Base-by-base conservation (phyloP, 139 green algal species). In the Micractinium sp. region DNA sequence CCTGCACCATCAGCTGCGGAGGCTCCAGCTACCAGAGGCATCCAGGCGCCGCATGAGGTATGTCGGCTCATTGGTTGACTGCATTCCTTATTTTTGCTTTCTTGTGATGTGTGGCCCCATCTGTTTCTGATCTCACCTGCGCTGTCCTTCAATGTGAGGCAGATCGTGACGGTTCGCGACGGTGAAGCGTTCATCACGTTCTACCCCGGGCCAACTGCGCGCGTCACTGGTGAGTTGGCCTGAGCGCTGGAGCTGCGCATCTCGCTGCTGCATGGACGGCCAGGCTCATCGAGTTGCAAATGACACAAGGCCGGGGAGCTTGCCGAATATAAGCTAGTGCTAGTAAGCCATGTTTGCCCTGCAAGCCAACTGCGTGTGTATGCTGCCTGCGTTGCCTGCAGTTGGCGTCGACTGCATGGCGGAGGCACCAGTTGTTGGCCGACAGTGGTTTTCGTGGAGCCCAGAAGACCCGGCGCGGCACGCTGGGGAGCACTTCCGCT, bases 401-500 rank as follows among this genome's bases (percentile, higher is more conserved):
- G 83, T 91, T 15, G 96, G 96, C 14, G 89, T 98, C 19, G 94
- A 98, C 88, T 91, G 93, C 38, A n/a, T n/a, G 2, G 41, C 71
- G 5, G 90, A 93, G 53, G 94, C 90, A 61, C 66, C 93, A 13
- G 88, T 98, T 31, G 95, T 99, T 38, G 97, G 97, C n/a, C 94
- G 91, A 73, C 97, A 99, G 91, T 99, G 97, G 96, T 90, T 93
- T 22, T 96, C 91, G 9, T 99, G 96, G 96, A 90, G 75, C 25
- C 88, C 94, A 15, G 66, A 66, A 0, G 91, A 75, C 27, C 12
- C 22, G 31, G 82, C 60, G 9, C 56, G 33, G 22, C 35, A 53
- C 19, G 41, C 33, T 4, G 36, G 14, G 13, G 67, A 92, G 12
- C 91, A 95, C 81, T 98, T 95, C 92, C 89, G 84, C 47, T 93